Evolutionary conservation across 1,139 yeast genomes (phyloP).

Genomic region (Suhomyces maxii): DNA sequence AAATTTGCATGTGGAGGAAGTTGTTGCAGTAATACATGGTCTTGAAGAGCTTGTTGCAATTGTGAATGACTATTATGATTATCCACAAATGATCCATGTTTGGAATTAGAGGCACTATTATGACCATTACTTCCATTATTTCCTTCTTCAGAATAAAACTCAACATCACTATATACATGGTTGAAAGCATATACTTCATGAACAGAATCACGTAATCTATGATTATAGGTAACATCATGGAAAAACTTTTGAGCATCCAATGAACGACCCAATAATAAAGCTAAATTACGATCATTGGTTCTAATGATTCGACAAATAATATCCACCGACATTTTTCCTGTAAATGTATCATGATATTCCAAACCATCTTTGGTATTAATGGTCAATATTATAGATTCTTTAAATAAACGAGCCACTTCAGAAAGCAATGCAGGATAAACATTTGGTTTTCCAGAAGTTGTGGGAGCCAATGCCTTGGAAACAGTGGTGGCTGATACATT

Average conservation of each 20-base stretch:
- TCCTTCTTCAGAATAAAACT: conserved; percentile 35
- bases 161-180: conserved; percentile 50
- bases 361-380: conserved; percentile 92
- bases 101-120: conserved; percentile 22
- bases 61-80: conserved; percentile 10
- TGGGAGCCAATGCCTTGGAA: conserved; percentile 41
- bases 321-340: conserved; percentile 94
- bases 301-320: conserved; percentile 79
- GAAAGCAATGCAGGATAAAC: conserved; percentile 91
- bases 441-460: conserved; percentile 52
- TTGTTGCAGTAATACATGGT: conserved; percentile 16
- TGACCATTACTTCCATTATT: conserved; percentile 18
- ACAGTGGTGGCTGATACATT: conserved; percentile 32
- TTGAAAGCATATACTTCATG: conserved; percentile 88
- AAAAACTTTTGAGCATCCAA: conserved; percentile 92
- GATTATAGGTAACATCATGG: conserved; percentile 95
- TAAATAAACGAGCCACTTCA: conserved; percentile 77
- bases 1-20: conserved; percentile 12
- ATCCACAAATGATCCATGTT: conserved; percentile 34
- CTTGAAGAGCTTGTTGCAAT: conserved; percentile 13
- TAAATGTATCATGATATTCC: conserved; percentile 90
- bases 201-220: conserved; percentile 81
- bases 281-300: conserved; percentile 89
- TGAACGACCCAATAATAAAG: conserved; percentile 84
- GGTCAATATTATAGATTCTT: conserved; percentile 67